phyloP scores from a whole-genome alignment of 2,329 filamentous ascomycete species.

The Fusarium aywerte region DNA sequence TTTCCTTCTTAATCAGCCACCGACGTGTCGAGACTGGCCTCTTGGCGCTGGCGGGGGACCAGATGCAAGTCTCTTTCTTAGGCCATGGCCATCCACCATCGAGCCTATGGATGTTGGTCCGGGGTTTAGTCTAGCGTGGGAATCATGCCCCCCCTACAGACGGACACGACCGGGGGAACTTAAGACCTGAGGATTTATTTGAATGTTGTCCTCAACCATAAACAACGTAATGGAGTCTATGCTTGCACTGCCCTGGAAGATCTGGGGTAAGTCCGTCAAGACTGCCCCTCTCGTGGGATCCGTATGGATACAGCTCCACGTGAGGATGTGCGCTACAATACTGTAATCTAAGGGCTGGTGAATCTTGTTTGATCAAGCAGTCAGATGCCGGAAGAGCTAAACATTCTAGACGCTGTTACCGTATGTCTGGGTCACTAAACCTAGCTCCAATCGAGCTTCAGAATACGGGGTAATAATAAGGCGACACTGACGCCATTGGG shows the following conservation, averaged over 20 bases:
- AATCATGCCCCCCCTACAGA: constrained; percentile 24
- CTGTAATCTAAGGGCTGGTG: neutral
- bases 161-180: constrained; percentile 25
- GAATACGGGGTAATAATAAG: constrained; percentile 1
- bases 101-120: constrained; percentile 17
- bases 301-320: constrained; percentile 23
- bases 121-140: constrained; percentile 37
- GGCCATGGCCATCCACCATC: constrained; percentile 8
- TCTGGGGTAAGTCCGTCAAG: constrained; percentile 13
- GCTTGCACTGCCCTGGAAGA: constrained; percentile 11
- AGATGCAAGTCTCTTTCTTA: constrained; percentile 37
- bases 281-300: constrained; percentile 28
- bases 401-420: constrained; percentile 5
- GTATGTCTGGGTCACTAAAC: neutral
- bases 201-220: neutral
- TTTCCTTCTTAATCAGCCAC: constrained; percentile 25
- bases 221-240: neutral
- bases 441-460: neutral
- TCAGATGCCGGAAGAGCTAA: neutral
- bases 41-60: constrained; percentile 25
- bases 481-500: constrained; percentile 7
- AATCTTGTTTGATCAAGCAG: neutral
- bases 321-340: constrained; percentile 1
- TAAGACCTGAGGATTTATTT: constrained; percentile 14
- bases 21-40: constrained; percentile 24